Conservation (phyloP, 768 basidiomycete genomes). For the Russula sp. region DNA sequence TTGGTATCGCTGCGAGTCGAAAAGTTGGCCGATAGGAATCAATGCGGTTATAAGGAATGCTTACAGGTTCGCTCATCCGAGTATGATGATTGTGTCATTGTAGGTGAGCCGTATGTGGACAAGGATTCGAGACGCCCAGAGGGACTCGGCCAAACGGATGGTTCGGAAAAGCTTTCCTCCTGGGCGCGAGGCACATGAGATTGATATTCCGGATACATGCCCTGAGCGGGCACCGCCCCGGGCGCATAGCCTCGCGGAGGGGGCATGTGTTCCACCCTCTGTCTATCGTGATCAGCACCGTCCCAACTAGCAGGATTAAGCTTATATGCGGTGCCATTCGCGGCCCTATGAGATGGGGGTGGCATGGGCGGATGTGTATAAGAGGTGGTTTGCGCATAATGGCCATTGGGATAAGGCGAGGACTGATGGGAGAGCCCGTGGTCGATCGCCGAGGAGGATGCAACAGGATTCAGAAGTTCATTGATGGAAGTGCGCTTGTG, state of each 20-base stretch:
- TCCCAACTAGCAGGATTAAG: slow-evolving; percentile 63
- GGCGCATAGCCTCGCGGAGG: slow-evolving; percentile 17
- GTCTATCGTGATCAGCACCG: slow-evolving; percentile 33
- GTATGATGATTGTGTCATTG: slow-evolving; percentile 41
- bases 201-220: slow-evolving; percentile 27
- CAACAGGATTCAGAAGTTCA: slow-evolving; percentile 46
- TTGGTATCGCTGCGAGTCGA: slow-evolving; percentile 19
- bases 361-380: slow-evolving; percentile 23
- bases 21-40: slow-evolving; percentile 15
- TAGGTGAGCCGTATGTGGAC: slow-evolving; percentile 38
- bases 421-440: slow-evolving; percentile 28
- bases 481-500: slow-evolving; percentile 47
- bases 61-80: slow-evolving; percentile 55
- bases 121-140: slow-evolving; percentile 32
- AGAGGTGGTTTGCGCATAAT: slow-evolving; percentile 16
- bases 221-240: slow-evolving; percentile 16
- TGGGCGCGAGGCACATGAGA: slow-evolving; percentile 18
- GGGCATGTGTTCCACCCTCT: slow-evolving; percentile 15
- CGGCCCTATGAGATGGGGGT: slow-evolving; percentile 11
- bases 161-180: slow-evolving; percentile 27
- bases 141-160: slow-evolving; percentile 30
- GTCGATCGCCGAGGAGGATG: slow-evolving; percentile 30
- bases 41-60: slow-evolving; percentile 24
- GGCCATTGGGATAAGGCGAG: slow-evolving; percentile 4
- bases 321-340: slow-evolving; percentile 36